Base-by-base conservation (phyloP, 2,329 filamentous ascomycete genomes). In the Paraconiothyrium sp. region DNA sequence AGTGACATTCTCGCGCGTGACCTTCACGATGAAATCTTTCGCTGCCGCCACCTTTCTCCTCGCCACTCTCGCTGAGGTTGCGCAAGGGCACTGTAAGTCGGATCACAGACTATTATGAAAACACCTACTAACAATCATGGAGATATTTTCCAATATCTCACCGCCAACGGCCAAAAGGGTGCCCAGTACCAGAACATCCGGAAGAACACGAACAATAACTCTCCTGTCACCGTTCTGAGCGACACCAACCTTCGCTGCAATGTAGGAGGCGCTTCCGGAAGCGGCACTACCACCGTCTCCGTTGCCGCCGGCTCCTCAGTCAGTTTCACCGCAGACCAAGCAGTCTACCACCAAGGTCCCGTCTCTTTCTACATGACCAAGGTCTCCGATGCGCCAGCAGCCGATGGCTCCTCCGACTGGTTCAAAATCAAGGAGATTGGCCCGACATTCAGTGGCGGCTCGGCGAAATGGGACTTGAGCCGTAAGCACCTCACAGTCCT, bases 341-440 rank as follows among this genome's bases (percentile, higher is more conserved):
- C 74, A 9, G 76, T 79, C 8, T 79, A 79, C 64, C 78, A 79
- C 61, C 77, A 79, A 51, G 77, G 77, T 11, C 76, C 76, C 14
- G 70, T 77, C 14, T 55, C 73, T 1, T 78, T 78, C 67, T 79
- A 79, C 61, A 71, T 79, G 73, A 74, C 67, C 59, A 78, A 79
- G 66, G 78, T 77, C 22, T 51, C 55, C 34, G 72, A 73, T 49
- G 77, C 77, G 5, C 63, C 67, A 16, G 57, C 69, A 20, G 69
- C 76, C 9, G 77, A 79, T 56, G 78, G 78, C 16, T 79, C 76
- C 22, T 64, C 71, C 27, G 75, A 78, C 57, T 79, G 78, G 78
- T 75, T 76, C 65, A 76, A 74, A 70, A 78, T 79, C 70, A 79
- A 78, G 67, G 76, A 78, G 63, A 77, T 78, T 52, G 76, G 76